Evolutionary conservation across 768 basidiomycete genomes (phyloP), one percentile per base, ranked within the genome.

Genomic region (Termitomyces bulborhizus): DNA sequence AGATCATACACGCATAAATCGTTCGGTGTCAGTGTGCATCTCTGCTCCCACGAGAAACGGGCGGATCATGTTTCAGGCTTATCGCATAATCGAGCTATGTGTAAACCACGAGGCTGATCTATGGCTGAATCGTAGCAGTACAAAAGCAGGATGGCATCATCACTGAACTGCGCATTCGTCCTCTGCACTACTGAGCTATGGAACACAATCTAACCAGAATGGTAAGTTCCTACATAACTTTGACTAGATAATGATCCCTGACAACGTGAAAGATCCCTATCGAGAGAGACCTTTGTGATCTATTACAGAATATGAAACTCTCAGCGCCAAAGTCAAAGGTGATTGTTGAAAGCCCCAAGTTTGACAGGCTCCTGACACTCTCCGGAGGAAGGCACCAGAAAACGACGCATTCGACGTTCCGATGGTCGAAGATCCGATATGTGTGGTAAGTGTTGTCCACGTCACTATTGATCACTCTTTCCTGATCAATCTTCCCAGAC

Each of bases 211-310:
- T 47, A 4, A 21, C 40, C 26, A 57, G 42, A 40, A 51, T 26
- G 39, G 51, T 43, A 15, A 13, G 41, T 34, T 51, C 8, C 18
- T 42, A n/a, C 24, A 32, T 18, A 6, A 7, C 9, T 18, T 11
- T 21, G 21, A 18, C 1, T 5, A 26, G 36, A 37, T 21, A 26
- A 18, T 41, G n/a, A 21, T 47, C 11, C 21, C 24, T 34, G 34
- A 57, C 13, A 12, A 34, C 18, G 16, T 13, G 5, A 26, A 29
- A 39, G 52, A 29, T 47, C 51, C 59, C 65, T 15, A 55, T 66
- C 55, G 75, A 78, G 49, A 65, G 78, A 55, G 79, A 84, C 65
- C 69, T 85, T 27, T 84, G 83, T 62, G 71, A 75, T 46, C 68
- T 84, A 0, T 55, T 85, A 37, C 75, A 78, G 48, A 73, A 74